Evolutionary conservation across 2,329 filamentous ascomycete genomes (phyloP).

Genomic region (Penicillium sp.): DNA sequence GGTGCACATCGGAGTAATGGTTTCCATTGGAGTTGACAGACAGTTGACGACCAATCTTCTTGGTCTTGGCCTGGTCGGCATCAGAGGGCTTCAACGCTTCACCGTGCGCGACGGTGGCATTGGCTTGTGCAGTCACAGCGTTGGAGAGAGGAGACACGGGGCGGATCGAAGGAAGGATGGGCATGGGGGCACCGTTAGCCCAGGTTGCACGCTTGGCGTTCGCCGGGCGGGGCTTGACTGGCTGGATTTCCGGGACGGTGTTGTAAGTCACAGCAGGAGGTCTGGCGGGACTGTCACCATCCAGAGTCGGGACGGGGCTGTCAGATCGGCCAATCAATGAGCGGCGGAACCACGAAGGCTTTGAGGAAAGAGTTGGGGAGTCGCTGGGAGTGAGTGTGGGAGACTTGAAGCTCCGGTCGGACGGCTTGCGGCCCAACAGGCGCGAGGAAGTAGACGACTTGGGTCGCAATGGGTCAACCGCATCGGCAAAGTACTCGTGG

Average conservation of each 20-base stretch:
- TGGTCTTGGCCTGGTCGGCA: constrained; percentile 65
- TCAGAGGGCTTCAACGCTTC: constrained; percentile 47
- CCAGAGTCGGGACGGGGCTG: constrained; percentile 65
- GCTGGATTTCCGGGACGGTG: constrained; percentile 50
- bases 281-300: constrained; percentile 47
- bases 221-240: constrained; percentile 61
- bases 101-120: constrained; percentile 64
- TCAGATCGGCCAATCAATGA: constrained; percentile 85
- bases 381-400: constrained; percentile 67
- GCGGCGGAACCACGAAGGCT: constrained; percentile 96
- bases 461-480: constrained; percentile 88
- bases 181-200: constrained; percentile 89
- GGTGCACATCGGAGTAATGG: constrained; percentile 87
- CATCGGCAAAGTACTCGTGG: constrained; percentile 93
- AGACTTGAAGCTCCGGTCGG: constrained; percentile 73
- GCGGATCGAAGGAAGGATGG: constrained; percentile 90
- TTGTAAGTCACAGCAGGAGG: constrained; percentile 52
- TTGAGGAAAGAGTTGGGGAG: constrained; percentile 68
- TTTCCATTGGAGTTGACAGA: constrained; percentile 92
- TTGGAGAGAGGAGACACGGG: constrained; percentile 97
- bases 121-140: constrained; percentile 87
- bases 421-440: constrained; percentile 87
- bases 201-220: constrained; percentile 88
- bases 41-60: constrained; percentile 94
- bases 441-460: constrained; percentile 81